Evolutionary conservation across 352 stramenopile genomes (phyloP).

Genomic region (Nothophytophthora sp.): DNA sequence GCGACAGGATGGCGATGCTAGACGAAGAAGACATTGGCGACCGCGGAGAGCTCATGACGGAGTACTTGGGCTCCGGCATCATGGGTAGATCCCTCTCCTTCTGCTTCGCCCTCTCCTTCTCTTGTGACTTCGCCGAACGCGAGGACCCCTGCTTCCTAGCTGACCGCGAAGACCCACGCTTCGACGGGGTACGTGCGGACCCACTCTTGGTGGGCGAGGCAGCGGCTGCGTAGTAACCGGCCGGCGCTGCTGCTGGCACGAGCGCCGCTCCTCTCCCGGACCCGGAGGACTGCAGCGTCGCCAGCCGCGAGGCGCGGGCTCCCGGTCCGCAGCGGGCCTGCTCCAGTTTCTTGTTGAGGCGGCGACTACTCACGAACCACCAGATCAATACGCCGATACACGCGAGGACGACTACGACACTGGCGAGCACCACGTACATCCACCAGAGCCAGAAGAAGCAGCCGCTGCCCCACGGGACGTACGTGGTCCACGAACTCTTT

Average conservation of each 20-base stretch:
- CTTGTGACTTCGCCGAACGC: conserved; percentile 16
- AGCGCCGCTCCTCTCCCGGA: conserved; percentile 21
- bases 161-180: neutral
- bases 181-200: too few species aligned
- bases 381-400: conserved; percentile 58
- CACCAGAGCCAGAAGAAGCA: conserved; percentile 90
- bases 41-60: conserved; percentile 58
- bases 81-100: conserved; percentile 24
- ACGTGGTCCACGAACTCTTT: conserved; percentile 55
- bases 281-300: conserved; percentile 27
- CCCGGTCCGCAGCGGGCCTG: conserved; percentile 11
- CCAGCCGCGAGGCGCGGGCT: conserved; percentile 25
- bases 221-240: conserved; percentile 17
- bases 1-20: conserved; percentile 66
- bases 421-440: conserved; percentile 81
- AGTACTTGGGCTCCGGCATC: conserved; percentile 36
- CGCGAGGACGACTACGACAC: conserved; percentile 53
- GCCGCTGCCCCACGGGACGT: conserved; percentile 54
- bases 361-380: conserved; percentile 50
- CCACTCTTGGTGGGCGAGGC: conserved; percentile 15
- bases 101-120: conserved; percentile 12
- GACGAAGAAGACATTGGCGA: conserved; percentile 52
- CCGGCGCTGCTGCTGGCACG: conserved; percentile 19
- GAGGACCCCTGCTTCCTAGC: conserved; percentile 14
- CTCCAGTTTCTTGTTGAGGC: conserved; percentile 45